These are phyloP conservation scores for Candida coleopterorum DNA, from an alignment of 805 yeast genomes.

Conservation along the genomic window DNA sequence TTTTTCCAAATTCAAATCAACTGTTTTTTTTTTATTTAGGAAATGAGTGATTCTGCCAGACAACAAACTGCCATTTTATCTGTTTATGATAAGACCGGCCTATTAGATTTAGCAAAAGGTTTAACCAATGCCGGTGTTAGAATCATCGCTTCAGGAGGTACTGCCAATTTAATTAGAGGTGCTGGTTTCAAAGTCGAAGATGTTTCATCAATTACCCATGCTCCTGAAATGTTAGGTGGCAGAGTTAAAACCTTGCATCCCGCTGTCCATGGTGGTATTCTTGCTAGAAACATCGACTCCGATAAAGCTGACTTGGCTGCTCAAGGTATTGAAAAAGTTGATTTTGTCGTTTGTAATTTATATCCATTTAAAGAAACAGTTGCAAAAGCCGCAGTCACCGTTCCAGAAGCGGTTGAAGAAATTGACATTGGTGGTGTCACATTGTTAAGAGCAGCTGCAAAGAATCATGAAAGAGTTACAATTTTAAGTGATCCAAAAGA, in stretches of 20 bases:
- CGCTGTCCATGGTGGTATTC: constrained; percentile 96
- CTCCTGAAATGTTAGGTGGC: constrained; percentile 99
- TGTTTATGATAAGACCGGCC: constrained; percentile 96
- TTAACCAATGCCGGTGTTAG: constrained; percentile 83
- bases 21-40: not conserved
- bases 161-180: constrained; percentile 89
- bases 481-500: constrained; percentile 93
- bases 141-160: constrained; percentile 95
- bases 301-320: constrained; percentile 85
- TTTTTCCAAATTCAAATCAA: no score
- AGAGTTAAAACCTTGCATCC: constrained; percentile 98
- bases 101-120: constrained; percentile 94
- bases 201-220: constrained; percentile 91
- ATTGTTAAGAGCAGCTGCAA: constrained; percentile 95
- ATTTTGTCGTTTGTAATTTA: constrained; percentile 94
- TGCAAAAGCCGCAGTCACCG: constrained; percentile 89
- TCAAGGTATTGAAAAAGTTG: constrained; percentile 93
- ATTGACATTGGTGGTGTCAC: constrained; percentile 98
- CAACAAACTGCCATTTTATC: constrained; percentile 91
- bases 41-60: constrained; percentile 19
- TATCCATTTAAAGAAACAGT: constrained; percentile 98
- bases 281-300: constrained; percentile 87
- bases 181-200: constrained; percentile 98
- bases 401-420: constrained; percentile 97
- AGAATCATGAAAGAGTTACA: constrained; percentile 94